phyloP scores from a whole-genome alignment of 2,329 filamentous ascomycete species.

The Cercospora janseana region DNA sequence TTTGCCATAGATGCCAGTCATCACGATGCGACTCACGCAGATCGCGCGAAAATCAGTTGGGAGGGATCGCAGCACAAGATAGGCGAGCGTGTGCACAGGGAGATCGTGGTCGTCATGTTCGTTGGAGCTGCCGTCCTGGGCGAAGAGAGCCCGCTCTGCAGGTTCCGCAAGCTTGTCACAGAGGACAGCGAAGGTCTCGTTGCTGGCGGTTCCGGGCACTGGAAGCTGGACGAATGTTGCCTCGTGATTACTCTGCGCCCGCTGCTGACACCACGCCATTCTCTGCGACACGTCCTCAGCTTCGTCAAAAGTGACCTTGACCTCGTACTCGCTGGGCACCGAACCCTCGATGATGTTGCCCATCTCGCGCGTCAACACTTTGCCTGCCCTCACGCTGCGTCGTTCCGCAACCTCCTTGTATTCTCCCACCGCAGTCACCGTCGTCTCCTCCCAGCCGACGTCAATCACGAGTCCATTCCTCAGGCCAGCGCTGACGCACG shows the following conservation, averaged over 20 bases:
- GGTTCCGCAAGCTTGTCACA: slow-evolving; percentile 71
- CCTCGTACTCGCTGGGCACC: slow-evolving; percentile 51
- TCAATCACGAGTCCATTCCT: slow-evolving; percentile 85
- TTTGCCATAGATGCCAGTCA: slow-evolving; percentile 76
- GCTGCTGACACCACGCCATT: slow-evolving; percentile 68
- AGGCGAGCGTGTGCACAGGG: slow-evolving; percentile 72
- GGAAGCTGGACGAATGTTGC: slow-evolving; percentile 30
- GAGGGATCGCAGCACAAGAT: slow-evolving; percentile 70
- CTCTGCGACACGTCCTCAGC: slow-evolving; percentile 76
- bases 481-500: slow-evolving; percentile 73
- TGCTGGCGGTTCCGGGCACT: slow-evolving; percentile 22
- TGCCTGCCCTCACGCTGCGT: slow-evolving; percentile 72
- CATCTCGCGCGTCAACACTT: slow-evolving; percentile 66
- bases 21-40: slow-evolving; percentile 85
- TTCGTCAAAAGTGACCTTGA: slow-evolving; percentile 61
- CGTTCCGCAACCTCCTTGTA: slow-evolving; percentile 74
- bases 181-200: slow-evolving; percentile 53
- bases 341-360: slow-evolving; percentile 59
- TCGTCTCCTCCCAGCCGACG: slow-evolving; percentile 88
- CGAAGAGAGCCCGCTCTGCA: slow-evolving; percentile 74
- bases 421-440: slow-evolving; percentile 83
- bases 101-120: slow-evolving; percentile 85
- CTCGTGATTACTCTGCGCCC: slow-evolving; percentile 29
- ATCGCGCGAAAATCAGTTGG: slow-evolving; percentile 77
- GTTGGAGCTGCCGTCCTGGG: slow-evolving; percentile 48